Base-by-base conservation (phyloP, 108 stramenopile genomes). In the Nitzschia inconspicua region DNA sequence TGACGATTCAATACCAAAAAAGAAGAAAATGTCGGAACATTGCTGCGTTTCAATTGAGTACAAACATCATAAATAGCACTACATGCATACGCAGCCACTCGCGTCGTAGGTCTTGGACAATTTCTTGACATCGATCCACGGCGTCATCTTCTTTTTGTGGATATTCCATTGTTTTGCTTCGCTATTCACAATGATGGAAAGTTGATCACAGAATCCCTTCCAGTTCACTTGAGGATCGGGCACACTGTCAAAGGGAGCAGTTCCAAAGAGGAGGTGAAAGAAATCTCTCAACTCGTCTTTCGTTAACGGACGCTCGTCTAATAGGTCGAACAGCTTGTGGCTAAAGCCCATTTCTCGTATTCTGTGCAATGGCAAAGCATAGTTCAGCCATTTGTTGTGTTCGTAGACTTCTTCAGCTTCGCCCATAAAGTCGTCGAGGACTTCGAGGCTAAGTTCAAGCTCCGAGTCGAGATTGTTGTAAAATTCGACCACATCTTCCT, bases 311-410 rank as follows among this genome's bases (percentile, higher is more conserved):
- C 85, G 61, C 60, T 96, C 93, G 57, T 92, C 93, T 60, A 95
- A 37, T 68, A 96, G 58, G 55, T 93, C 92, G 70, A 96, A 89
- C 24, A 86, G 47, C 27, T 86, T 71, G 47, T 85, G 51, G 35
- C 82, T 78, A 53, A 80, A 90, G 1, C 96, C 96, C 76, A 91
- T 86, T 57, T 96, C 95, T 6, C 95, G 69, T 47, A 89, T 66
- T 23, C 85, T 59, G 69, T 97, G 96, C 43, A 97, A 35, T 1
- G 88, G 80, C 16, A 92, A 69, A 13, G 65, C 82, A 68, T 97
- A 97, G 43, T 86, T 94, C n/a, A 97, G 54, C 92, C 92, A 97
- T 13, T 75, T 72, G 58, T 97, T 95, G 50, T 81, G 62, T 47
- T 85, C 75, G 42, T 76, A 46, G 1, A 97, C 89, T 72, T 93